Percentiles rank a stretch among this genome's conserved stretches.
These are phyloP conservation scores for Trametes coccinea DNA, from an alignment of 768 basidiomycete genomes.

Conservation along the genomic window DNA sequence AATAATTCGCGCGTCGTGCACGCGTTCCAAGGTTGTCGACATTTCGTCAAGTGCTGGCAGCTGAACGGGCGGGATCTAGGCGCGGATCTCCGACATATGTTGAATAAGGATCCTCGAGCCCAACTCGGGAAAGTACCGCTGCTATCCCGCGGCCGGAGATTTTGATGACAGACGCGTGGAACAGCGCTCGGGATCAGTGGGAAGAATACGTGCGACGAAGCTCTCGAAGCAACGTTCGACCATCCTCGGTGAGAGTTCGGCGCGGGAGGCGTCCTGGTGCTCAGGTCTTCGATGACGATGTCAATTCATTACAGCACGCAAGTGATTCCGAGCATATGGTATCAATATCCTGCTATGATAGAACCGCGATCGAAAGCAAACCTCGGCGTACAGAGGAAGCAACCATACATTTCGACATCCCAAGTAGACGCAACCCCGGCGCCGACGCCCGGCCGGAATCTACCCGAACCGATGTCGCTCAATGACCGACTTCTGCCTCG, in stretches of 20 bases:
- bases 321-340: not conserved
- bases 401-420: constrained; percentile 9
- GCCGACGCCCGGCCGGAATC: constrained; percentile 19
- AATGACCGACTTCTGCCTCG: constrained; percentile 76
- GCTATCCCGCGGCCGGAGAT: not conserved
- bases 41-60: too few species aligned
- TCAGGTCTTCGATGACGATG: constrained; percentile 2
- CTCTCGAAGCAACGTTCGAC: not conserved
- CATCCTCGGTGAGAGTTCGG: constrained; percentile 10
- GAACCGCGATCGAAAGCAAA: not conserved
- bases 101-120: not conserved
- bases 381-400: not conserved
- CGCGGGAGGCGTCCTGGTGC: not conserved
- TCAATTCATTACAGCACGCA: constrained; percentile 9
- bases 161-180: not conserved
- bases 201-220: not conserved
- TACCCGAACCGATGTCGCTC: constrained; percentile 69
- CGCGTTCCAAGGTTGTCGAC: too few species aligned
- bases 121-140: constrained; percentile 5
- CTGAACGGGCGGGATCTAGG: not conserved
- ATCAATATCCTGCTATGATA: not conserved
- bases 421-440: not conserved
- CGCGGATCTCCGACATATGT: not conserved
- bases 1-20: too few species aligned
- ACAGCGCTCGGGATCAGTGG: not conserved